Conservation (phyloP, 78 protist genomes). For the Capsaspora owczarzaki region DNA sequence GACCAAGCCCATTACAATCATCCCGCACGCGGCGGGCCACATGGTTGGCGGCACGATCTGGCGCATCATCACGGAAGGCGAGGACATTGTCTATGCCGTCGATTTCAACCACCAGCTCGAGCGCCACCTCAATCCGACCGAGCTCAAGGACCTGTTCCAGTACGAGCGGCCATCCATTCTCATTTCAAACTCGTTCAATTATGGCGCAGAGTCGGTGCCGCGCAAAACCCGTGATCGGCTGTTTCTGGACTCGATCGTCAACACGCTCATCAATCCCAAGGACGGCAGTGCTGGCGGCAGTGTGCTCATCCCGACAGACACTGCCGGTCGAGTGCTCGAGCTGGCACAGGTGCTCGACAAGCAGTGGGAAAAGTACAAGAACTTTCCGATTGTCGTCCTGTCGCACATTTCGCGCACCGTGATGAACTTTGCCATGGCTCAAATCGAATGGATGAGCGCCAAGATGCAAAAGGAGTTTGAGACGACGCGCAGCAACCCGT, state of each 20-base stretch:
- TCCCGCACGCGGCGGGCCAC: slow-evolving; percentile 56
- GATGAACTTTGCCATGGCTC: too few relatives aligned
- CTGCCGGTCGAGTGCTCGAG: background rate
- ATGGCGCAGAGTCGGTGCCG: too few relatives aligned
- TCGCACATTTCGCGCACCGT: too few relatives aligned
- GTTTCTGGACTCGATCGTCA: too few relatives aligned
- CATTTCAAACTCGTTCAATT: too few relatives aligned
- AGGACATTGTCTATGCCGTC: slow-evolving; percentile 80
- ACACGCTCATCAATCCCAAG: too few relatives aligned
- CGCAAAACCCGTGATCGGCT: too few relatives aligned
- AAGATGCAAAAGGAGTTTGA: too few relatives aligned
- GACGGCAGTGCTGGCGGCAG: background rate
- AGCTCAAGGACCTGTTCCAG: slow-evolving; percentile 28
- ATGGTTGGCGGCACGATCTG: slow-evolving; percentile 86
- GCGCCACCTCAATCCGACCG: slow-evolving; percentile 58
- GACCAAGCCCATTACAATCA: slow-evolving; percentile 10
- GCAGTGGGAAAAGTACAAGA: background rate
- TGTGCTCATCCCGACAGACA: background rate
- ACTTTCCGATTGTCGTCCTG: too few relatives aligned
- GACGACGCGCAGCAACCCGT: too few relatives aligned
- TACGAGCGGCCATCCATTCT: slow-evolving; percentile 75
- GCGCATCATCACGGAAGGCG: slow-evolving; percentile 72
- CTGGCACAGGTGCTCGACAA: background rate
- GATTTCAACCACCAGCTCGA: slow-evolving; percentile 73
- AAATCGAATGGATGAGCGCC: too few relatives aligned